Evolutionary conservation across 108 stramenopile genomes (phyloP).

Genomic region (Nannochloropsis oceanica): DNA sequence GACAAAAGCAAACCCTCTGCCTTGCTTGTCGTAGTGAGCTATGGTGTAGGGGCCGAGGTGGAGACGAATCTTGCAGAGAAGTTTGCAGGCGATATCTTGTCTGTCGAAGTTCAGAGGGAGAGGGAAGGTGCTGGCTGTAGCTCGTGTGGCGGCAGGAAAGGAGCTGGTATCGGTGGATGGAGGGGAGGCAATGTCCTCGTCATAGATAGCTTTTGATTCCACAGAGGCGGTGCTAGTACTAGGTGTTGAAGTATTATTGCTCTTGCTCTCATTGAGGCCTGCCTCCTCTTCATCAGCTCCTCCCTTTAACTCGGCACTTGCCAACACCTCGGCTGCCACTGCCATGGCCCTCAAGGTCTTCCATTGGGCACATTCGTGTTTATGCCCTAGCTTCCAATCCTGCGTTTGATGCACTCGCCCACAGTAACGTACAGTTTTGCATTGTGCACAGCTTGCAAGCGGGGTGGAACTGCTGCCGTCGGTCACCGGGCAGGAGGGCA

Average conservation of each 20-base stretch:
- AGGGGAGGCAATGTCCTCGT: not conserved
- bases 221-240: not conserved
- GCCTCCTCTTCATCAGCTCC: not conserved
- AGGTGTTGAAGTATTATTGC: not conserved
- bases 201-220: not conserved
- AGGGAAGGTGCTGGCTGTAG: not conserved
- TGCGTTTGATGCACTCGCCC: not conserved
- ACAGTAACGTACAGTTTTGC: not conserved
- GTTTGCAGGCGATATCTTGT: constrained; percentile 3
- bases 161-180: not conserved
- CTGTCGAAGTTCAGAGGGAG: not conserved
- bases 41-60: constrained; percentile 25
- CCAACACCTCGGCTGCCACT: not conserved
- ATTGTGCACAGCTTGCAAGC: not conserved
- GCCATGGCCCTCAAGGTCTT: not conserved
- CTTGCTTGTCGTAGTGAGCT: constrained; percentile 7
- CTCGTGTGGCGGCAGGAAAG: not conserved
- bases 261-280: not conserved
- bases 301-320: not conserved
- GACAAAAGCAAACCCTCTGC: constrained; percentile 25
- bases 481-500: not conserved
- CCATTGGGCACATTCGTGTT: constrained; percentile 21
- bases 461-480: not conserved
- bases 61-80: constrained; percentile 11
- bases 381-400: constrained; percentile 24